Evolutionary conservation across 768 basidiomycete species (phyloP).

Genomic region (Leucosporidium creatinivorum): DNA sequence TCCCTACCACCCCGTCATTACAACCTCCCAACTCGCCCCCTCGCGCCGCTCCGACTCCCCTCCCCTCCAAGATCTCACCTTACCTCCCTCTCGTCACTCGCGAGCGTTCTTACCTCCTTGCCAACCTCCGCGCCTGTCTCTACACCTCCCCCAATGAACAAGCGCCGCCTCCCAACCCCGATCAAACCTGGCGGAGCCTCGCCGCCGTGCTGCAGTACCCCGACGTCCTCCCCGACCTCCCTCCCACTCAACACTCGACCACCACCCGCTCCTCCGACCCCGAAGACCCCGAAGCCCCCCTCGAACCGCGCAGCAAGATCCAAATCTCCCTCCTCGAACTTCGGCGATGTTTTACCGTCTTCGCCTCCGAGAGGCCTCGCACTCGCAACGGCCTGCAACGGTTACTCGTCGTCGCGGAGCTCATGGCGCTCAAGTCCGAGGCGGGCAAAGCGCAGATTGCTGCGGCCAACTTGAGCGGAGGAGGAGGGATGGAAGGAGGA

Average conservation of each 20-base stretch:
- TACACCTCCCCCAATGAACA: neutral
- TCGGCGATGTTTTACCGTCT: conserved; percentile 9
- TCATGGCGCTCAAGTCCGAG: conserved; percentile 9
- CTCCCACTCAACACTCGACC: neutral
- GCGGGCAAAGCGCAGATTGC: no score
- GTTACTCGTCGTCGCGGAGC: conserved; percentile 27
- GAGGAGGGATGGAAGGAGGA: no score
- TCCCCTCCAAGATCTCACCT: conserved; percentile 10
- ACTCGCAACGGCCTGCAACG: conserved; percentile 18
- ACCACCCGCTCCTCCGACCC: neutral
- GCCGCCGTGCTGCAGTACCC: conserved; percentile 2
- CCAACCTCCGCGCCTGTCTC: conserved; percentile 5
- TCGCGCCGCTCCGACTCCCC: no score
- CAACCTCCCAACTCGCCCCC: neutral
- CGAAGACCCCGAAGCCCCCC: neutral
- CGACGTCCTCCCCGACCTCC: neutral
- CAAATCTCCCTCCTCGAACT: conserved; percentile 15
- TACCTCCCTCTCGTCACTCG: conserved; percentile 24
- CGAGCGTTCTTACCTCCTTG: conserved; percentile 21
- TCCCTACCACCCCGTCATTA: neutral
- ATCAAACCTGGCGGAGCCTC: neutral
- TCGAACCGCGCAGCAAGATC: conserved; percentile 3
- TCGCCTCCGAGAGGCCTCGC: conserved; percentile 9
- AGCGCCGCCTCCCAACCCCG: no score
- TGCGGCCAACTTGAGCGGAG: no score